Base-by-base conservation (phyloP, 371 early-diverging fungal genomes). In the Rhizopus stolonifer region DNA sequence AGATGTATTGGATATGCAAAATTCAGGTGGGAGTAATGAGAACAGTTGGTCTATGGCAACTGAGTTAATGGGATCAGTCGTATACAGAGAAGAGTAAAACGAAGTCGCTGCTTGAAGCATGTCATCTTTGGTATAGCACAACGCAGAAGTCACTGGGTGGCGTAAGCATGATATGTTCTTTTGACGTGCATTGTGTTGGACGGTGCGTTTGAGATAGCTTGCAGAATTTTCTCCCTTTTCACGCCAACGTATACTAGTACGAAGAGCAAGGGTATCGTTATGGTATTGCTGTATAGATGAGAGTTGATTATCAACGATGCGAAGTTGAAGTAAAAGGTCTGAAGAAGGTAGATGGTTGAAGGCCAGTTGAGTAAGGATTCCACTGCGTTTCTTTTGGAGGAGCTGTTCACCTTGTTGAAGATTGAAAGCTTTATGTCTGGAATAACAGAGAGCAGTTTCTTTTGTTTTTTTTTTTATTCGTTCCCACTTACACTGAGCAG, bases 21-120 rank as follows among this genome's bases (percentile, higher is more conserved):
- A 23, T 7, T 48, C 44, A 42, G 32, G 23, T 8, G 39, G 45
- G 7, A 49, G 8, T 17, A 18, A 17, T 23, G 34, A 40, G 7
- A 49, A 40, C 23, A 49, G 26, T 14, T 17, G 6, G 9, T 44
- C 45, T 45, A 42, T 11, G 10, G 36, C 23, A 15, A 24, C 1
- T 33, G 21, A 36, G 17, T 56, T 25, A 9, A 44, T 46, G 11
- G 33, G 15, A 2, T 56, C 56, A 24, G 50, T 49, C 13, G 50
- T 32, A 49, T 56, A 56, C 9, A 56, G 22, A 15, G 43, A 10
- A 13, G 21, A 18, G 22, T 49, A 56, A 24, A 56, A 56, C 14
- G 32, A 51, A 8, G 34, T 3, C 1, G 46, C 60, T 2, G 46
- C 60, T 22, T 54, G 23, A 10, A 52, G 10, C 60, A 46, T 53